Conservation (phyloP, 805 yeast species). For the Monosporozyma aquatica region DNA sequence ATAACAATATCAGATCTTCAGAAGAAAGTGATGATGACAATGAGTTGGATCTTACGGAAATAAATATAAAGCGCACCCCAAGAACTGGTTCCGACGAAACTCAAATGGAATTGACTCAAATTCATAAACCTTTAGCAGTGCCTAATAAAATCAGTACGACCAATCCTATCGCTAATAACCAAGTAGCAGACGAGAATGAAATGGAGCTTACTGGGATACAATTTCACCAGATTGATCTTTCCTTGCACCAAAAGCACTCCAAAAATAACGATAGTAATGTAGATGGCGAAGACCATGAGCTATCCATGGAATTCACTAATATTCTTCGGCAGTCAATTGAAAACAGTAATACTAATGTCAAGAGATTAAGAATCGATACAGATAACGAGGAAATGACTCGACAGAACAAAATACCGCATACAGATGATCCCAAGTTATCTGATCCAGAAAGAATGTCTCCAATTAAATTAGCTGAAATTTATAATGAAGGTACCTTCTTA, state of each 20-base stretch:
- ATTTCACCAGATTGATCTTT: no score
- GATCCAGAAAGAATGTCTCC: constrained; percentile 25
- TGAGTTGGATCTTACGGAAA: no score
- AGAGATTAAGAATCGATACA: neutral
- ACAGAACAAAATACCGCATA: neutral
- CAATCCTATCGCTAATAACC: neutral
- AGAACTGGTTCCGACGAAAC: no score
- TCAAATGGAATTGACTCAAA: constrained; percentile 6
- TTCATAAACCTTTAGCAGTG: neutral
- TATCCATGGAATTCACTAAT: neutral
- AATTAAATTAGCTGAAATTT: constrained; percentile 10
- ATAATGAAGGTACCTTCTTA: constrained; percentile 1
- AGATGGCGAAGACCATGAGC: neutral
- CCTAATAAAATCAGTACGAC: no score
- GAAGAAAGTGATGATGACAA: neutral
- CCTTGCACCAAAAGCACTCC: no score
- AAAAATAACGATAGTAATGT: no score
- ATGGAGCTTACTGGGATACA: neutral
- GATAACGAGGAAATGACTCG: neutral
- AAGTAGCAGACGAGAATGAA: neutral
- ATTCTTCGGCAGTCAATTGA: neutral
- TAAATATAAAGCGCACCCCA: no score
- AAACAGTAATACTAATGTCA: neutral
- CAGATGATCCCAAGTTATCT: no score
- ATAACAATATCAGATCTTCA: no score